Conservation (phyloP, 805 yeast genomes). For the Nakazawaea sp. region DNA sequence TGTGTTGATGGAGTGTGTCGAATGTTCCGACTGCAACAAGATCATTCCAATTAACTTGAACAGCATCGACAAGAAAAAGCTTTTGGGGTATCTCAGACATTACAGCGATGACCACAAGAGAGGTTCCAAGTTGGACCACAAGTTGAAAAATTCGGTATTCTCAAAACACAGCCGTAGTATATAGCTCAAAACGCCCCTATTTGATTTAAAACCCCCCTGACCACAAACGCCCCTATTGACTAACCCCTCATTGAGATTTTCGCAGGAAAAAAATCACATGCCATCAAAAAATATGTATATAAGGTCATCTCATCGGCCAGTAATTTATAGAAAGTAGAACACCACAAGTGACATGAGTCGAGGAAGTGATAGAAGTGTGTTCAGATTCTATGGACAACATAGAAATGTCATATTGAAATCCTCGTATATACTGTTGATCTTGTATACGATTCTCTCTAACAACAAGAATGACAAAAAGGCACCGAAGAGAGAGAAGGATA, state of each 20-base stretch:
- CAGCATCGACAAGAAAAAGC: constrained; percentile 16
- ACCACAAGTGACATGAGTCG: too few species aligned
- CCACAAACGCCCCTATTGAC: too few species aligned
- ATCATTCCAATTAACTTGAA: constrained; percentile 14
- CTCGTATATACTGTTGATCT: constrained; percentile 7
- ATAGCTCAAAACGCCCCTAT: too few species aligned
- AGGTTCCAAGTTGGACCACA: constrained; percentile 13
- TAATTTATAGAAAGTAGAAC: too few species aligned
- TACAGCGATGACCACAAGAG: constrained; percentile 21
- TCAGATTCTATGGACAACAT: constrained; percentile 2
- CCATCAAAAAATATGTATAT: too few species aligned
- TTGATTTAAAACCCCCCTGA: too few species aligned
- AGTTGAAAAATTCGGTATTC: background rate
- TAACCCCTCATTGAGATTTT: too few species aligned
- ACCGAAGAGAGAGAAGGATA: background rate
- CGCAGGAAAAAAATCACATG: too few species aligned
- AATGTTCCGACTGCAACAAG: constrained; percentile 20
- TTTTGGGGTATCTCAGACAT: constrained; percentile 22
- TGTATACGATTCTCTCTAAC: constrained; percentile 7
- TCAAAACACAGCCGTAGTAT: too few species aligned
- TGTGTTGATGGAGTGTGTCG: constrained; percentile 13
- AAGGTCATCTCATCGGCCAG: too few species aligned
- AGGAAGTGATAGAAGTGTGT: constrained; percentile 1
- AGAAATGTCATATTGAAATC: constrained; percentile 8
- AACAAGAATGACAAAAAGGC: background rate